Conservation (phyloP, 1,139 yeast species). For the Saccharomyces uvarum region DNA sequence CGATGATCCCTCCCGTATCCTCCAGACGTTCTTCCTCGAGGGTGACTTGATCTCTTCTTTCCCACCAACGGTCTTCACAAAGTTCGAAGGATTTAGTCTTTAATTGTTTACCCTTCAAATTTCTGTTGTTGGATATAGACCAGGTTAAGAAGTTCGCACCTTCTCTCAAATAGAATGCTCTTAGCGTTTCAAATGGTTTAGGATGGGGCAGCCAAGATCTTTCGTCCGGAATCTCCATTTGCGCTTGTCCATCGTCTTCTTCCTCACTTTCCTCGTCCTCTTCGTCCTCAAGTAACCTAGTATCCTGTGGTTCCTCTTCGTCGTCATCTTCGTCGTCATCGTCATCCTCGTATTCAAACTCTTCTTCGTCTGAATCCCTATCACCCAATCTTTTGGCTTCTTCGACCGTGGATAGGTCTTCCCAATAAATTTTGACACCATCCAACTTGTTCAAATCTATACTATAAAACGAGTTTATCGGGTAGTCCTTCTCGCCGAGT, state of each 20-base stretch:
- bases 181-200: conserved; percentile 79
- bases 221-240: conserved; percentile 72
- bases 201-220: conserved; percentile 98
- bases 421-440: conserved; percentile 88
- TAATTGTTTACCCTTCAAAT: conserved; percentile 84
- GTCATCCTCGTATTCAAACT: conserved; percentile 57
- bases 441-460: conserved; percentile 81
- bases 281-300: conserved; percentile 34
- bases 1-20: conserved; percentile 88
- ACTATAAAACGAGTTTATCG: conserved; percentile 77
- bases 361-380: conserved; percentile 59
- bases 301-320: conserved; percentile 35
- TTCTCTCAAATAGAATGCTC: conserved; percentile 78
- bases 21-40: conserved; percentile 82
- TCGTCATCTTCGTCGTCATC: conserved; percentile 49
- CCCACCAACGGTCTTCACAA: conserved; percentile 97
- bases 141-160: conserved; percentile 85
- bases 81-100: conserved; percentile 85
- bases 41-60: conserved; percentile 88
- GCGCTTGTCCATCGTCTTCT: conserved; percentile 48
- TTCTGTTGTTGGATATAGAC: conserved; percentile 80
- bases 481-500: conserved; percentile 74
- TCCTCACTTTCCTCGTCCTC: conserved; percentile 51
- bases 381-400: conserved; percentile 46
- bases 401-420: conserved; percentile 60